Conservation (phyloP, 2,329 filamentous ascomycete genomes). For the Ophiostoma novo-ulmi region DNA sequence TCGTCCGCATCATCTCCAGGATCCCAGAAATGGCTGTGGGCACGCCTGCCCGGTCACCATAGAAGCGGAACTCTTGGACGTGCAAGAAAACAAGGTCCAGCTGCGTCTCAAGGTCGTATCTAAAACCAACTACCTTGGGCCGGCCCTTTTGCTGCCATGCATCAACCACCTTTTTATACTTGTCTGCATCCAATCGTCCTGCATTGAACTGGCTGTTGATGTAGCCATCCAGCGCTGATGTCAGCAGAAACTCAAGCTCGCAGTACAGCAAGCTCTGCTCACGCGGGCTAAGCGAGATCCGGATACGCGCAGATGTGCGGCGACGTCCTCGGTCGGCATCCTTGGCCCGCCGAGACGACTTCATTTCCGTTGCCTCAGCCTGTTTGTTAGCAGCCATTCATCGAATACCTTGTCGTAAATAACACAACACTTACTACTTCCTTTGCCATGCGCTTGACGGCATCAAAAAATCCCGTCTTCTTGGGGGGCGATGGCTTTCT, state of each 20-base stretch:
- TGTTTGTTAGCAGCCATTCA: not conserved
- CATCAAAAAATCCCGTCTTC: slow-evolving; percentile 41
- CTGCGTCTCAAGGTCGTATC: slow-evolving; percentile 57
- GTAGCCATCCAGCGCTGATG: slow-evolving; percentile 48
- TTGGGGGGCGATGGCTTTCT: slow-evolving; percentile 32
- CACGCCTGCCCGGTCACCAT: slow-evolving; percentile 44
- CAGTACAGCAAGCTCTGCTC: slow-evolving; percentile 56
- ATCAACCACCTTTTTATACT: slow-evolving; percentile 49
- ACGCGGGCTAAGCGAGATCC: slow-evolving; percentile 50
- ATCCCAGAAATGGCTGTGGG: slow-evolving; percentile 43
- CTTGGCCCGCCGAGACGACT: slow-evolving; percentile 35
- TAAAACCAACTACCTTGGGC: slow-evolving; percentile 52
- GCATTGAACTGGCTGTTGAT: slow-evolving; percentile 49
- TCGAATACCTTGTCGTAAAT: not conserved
- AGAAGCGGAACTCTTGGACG: slow-evolving; percentile 50
- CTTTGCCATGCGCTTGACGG: slow-evolving; percentile 50
- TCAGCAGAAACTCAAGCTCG: slow-evolving; percentile 54
- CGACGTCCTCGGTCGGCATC: slow-evolving; percentile 31
- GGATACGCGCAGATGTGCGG: slow-evolving; percentile 33
- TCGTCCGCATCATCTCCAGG: slow-evolving; percentile 48
- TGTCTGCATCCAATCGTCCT: slow-evolving; percentile 50
- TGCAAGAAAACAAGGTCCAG: slow-evolving; percentile 51
- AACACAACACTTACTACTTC: slow-evolving; percentile 41
- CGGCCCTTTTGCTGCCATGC: slow-evolving; percentile 49
- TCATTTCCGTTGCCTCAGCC: slow-evolving; percentile 37